Evolutionary conservation across 768 basidiomycete genomes (phyloP).

Genomic region (Panaeolus cyanescens): DNA sequence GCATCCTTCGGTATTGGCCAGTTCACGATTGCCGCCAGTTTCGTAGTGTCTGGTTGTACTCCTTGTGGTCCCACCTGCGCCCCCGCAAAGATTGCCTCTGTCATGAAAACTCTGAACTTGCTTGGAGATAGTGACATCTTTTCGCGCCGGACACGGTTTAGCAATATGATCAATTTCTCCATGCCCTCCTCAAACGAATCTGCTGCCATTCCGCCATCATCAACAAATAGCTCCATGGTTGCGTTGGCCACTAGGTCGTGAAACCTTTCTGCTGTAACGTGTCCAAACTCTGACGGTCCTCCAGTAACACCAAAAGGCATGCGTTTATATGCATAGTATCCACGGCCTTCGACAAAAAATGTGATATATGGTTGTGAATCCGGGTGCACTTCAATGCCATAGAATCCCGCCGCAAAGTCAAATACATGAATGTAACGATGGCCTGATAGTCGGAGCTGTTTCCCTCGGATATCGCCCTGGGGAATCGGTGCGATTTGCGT

Average conservation of each 20-base stretch:
- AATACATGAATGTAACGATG: slow-evolving; percentile 32
- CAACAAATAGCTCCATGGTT: slow-evolving; percentile 36
- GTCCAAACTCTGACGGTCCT: slow-evolving; percentile 35
- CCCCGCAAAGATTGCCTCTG: slow-evolving; percentile 33
- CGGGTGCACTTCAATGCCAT: slow-evolving; percentile 15
- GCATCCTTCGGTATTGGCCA: slow-evolving; percentile 27
- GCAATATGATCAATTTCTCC: slow-evolving; percentile 19
- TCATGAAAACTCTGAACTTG: slow-evolving; percentile 34
- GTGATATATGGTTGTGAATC: slow-evolving; percentile 22
- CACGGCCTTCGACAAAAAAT: slow-evolving; percentile 36
- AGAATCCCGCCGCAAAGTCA: slow-evolving; percentile 40
- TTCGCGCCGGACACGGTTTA: slow-evolving; percentile 23
- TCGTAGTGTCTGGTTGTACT: slow-evolving; percentile 30
- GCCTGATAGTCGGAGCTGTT: slow-evolving; percentile 33
- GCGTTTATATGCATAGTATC: slow-evolving; percentile 31
- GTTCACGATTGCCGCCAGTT: slow-evolving; percentile 35
- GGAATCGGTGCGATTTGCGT: slow-evolving; percentile 26
- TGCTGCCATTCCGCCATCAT: slow-evolving; percentile 35
- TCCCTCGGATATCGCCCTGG: slow-evolving; percentile 36
- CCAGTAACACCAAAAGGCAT: slow-evolving; percentile 45
- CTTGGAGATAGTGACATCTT: slow-evolving; percentile 32
- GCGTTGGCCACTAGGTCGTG: slow-evolving; percentile 24
- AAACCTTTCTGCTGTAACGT: slow-evolving; percentile 25
- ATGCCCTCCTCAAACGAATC: slow-evolving; percentile 31
- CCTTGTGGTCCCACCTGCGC: slow-evolving; percentile 27